A percentile compares a stretch with the other conserved stretches of the same genome.
Evolutionary conservation across 2,329 filamentous ascomycete species (phyloP).

Genomic region (Teratosphaeria zuluensis): DNA sequence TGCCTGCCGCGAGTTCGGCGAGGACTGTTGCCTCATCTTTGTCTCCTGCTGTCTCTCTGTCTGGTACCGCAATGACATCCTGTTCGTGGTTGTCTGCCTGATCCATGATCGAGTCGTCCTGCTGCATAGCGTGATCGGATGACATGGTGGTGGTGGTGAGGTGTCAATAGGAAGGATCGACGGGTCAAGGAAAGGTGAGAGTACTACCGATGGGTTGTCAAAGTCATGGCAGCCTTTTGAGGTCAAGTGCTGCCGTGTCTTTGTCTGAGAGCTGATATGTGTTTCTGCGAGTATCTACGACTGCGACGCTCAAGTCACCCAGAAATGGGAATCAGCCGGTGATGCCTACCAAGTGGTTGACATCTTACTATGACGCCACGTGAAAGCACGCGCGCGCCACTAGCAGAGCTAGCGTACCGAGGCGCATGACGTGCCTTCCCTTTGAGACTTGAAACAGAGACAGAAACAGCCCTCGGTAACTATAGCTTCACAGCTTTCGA

Average conservation of each 20-base stretch:
- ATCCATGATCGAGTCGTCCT: not conserved
- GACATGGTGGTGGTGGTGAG: not conserved
- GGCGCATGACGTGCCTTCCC: not conserved
- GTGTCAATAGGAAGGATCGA: not conserved
- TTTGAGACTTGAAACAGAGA: not conserved
- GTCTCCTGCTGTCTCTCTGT: not conserved
- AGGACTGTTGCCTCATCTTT: constrained; percentile 31
- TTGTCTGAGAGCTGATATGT: not conserved
- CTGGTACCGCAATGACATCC: not conserved
- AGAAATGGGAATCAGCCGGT: not conserved
- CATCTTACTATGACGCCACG: not conserved
- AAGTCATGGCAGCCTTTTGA: not conserved
- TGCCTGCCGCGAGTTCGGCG: constrained; percentile 29
- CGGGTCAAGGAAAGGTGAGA: not conserved
- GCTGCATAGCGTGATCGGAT: not conserved
- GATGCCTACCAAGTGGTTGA: not conserved
- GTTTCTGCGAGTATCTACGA: not conserved
- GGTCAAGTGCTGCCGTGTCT: not conserved
- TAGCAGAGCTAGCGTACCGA: not conserved
- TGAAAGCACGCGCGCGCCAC: not conserved
- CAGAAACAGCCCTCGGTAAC: too few species aligned
- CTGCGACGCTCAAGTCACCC: too few species aligned
- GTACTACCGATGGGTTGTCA: not conserved
- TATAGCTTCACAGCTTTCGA: too few species aligned
- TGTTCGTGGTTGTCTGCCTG: not conserved